phyloP scores from a whole-genome alignment of 176 grass and related monocot species.

The Chrysopogon serrulatus region DNA sequence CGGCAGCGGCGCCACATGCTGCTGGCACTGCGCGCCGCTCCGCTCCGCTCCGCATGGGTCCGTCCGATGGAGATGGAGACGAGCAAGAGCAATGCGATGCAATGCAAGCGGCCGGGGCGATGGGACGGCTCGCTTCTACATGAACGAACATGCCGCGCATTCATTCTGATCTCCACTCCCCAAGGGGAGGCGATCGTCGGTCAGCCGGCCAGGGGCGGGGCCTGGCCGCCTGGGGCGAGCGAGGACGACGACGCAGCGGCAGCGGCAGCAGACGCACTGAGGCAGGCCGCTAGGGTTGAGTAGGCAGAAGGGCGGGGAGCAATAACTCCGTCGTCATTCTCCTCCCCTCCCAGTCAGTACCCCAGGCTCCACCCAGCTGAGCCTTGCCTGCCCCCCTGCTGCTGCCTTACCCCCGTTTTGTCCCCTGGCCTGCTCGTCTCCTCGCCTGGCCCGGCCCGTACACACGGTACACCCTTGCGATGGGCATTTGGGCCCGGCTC shows the following conservation, averaged over 20 bases:
- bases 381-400: background rate
- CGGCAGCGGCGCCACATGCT: background rate
- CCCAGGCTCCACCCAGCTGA: no score
- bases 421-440: slow-evolving; percentile 15
- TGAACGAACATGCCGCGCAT: slow-evolving; percentile 43
- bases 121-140: slow-evolving; percentile 37
- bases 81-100: background rate
- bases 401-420: slow-evolving; percentile 31
- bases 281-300: no score
- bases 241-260: background rate
- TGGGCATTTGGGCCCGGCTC: no score
- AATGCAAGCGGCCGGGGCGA: background rate
- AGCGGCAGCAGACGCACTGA: background rate
- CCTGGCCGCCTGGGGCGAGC: background rate
- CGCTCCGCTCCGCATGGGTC: background rate
- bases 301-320: background rate
- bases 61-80: background rate
- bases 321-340: slow-evolving; percentile 36
- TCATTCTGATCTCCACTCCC: slow-evolving; percentile 49
- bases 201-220: background rate
- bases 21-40: background rate
- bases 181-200: background rate
- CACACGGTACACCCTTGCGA: no score
- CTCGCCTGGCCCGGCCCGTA: background rate
- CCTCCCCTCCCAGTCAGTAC: no score